These are phyloP conservation scores for Platanthera guangdongensis DNA, from an alignment of 106 monocot species.

Conservation along the genomic window DNA sequence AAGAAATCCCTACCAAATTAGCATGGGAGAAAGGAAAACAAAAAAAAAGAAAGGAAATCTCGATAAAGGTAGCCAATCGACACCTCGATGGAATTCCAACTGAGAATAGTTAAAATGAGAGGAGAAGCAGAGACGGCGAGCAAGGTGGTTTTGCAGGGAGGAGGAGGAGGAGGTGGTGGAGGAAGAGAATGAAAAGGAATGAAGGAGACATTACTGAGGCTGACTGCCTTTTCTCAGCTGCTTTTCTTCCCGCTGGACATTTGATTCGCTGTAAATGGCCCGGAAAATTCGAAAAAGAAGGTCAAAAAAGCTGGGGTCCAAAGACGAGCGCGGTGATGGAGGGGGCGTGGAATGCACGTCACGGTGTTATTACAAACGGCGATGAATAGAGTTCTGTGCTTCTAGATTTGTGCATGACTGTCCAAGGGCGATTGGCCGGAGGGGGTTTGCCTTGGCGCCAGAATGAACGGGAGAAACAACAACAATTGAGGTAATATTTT, in stretches of 20 bases:
- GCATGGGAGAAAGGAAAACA: background rate
- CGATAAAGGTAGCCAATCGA: background rate
- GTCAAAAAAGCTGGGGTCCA: background rate
- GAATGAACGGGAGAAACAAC: too few relatives aligned
- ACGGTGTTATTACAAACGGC: too few relatives aligned
- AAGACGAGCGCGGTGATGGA: too few relatives aligned
- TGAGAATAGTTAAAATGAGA: background rate
- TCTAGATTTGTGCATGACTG: too few relatives aligned
- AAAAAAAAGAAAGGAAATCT: background rate
- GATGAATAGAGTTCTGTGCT: too few relatives aligned
- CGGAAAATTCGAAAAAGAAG: conserved; percentile 2
- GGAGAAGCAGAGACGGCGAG: background rate
- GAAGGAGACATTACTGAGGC: conserved; percentile 4
- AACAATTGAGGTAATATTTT: too few relatives aligned
- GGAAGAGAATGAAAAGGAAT: background rate
- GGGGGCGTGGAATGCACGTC: background rate
- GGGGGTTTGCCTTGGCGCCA: too few relatives aligned
- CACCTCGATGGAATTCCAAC: conserved; percentile 6
- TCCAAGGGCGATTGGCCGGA: too few relatives aligned
- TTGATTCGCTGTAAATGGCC: background rate
- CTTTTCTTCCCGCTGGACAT: background rate
- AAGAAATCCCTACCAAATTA: background rate
- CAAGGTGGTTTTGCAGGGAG: background rate
- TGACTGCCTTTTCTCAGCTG: background rate
- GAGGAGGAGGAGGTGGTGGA: background rate